Evolutionary conservation across 495 filamentous ascomycete species (phyloP).

Genomic region (Podospora fimiseda): DNA sequence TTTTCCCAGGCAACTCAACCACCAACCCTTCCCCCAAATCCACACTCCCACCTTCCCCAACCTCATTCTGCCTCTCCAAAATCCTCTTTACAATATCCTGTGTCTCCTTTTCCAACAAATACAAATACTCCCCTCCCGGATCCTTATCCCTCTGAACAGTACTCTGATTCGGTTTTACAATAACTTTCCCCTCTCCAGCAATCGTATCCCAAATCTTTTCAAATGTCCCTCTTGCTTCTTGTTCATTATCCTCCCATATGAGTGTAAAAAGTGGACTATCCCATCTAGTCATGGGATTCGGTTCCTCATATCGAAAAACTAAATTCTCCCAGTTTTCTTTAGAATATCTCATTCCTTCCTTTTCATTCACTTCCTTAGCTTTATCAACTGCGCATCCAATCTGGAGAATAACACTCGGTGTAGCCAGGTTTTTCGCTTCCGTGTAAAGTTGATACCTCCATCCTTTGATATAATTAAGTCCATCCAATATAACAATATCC

Average conservation of each 20-base stretch:
- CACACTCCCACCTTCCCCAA: conserved; percentile 47
- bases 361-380: conserved; percentile 57
- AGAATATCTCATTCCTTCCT: conserved; percentile 53
- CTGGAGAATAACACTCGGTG: conserved; percentile 79
- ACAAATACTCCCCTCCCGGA: conserved; percentile 70
- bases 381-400: conserved; percentile 69
- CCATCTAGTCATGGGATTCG: conserved; percentile 91
- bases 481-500: conserved; percentile 83
- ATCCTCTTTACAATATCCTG: conserved; percentile 75
- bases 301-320: conserved; percentile 92
- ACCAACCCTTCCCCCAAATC: conserved; percentile 32
- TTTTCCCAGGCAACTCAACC: conserved; percentile 53
- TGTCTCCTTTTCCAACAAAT: conserved; percentile 77
- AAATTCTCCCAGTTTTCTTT: conserved; percentile 79
- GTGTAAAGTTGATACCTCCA: conserved; percentile 95
- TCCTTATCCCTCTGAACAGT: conserved; percentile 61
- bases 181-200: conserved; percentile 50
- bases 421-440: conserved; percentile 81
- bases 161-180: conserved; percentile 70
- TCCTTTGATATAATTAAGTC: conserved; percentile 96
- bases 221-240: conserved; percentile 34
- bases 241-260: conserved; percentile 66
- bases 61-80: conserved; percentile 62
- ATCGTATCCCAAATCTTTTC: conserved; percentile 72
- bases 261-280: conserved; percentile 92